A percentile compares a stretch with the other conserved stretches of the same genome.
Conservation (phyloP, 345 rosid species). For the Firmiana major region DNA sequence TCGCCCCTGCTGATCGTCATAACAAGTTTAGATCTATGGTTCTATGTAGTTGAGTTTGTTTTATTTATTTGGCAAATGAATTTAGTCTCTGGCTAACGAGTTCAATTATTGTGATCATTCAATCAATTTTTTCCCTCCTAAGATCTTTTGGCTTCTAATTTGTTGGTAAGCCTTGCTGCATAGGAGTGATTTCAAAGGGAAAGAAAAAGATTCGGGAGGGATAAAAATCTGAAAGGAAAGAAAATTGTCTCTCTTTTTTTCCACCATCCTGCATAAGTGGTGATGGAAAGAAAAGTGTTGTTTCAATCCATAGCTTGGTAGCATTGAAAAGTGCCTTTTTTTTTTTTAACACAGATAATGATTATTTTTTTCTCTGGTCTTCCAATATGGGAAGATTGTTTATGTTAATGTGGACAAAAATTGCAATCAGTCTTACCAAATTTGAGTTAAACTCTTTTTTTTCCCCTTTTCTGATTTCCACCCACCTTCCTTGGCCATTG, state of each 20-base stretch:
- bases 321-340: not conserved
- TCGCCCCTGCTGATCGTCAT: not conserved
- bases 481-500: not conserved
- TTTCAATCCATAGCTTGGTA: not conserved
- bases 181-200: not conserved
- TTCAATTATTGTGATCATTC: not conserved
- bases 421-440: not conserved
- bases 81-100: not conserved
- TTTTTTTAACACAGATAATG: not conserved
- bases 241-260: not conserved
- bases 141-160: not conserved
- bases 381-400: not conserved
- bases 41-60: not conserved
- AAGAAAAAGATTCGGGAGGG: not conserved
- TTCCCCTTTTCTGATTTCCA: not conserved
- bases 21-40: not conserved
- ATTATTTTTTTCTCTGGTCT: not conserved
- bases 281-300: not conserved
- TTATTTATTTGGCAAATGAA: no score
- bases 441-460: not conserved
- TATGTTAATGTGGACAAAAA: not conserved
- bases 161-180: not conserved
- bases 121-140: not conserved
- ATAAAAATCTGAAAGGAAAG: not conserved
- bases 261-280: not conserved